Conservation (phyloP, 345 rosid species). For the Dovyalis caffra region DNA sequence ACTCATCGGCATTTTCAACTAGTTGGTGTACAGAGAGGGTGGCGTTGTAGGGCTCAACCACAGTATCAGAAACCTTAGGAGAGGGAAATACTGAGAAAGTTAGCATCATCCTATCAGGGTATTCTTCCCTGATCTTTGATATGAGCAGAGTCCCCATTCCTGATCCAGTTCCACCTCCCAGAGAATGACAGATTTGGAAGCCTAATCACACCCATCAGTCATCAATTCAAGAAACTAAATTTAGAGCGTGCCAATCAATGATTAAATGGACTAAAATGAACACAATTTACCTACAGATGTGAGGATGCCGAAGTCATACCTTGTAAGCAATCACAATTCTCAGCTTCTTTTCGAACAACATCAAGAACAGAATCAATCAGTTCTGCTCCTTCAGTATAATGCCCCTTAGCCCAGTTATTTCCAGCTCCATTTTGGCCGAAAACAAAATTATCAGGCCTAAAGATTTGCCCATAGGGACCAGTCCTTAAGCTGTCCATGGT, state of each 20-base stretch:
- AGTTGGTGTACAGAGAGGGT: conserved; percentile 64
- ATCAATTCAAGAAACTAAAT: not conserved
- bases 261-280: not conserved
- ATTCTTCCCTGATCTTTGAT: conserved; percentile 62
- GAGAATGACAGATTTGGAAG: conserved; percentile 58
- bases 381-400: conserved; percentile 65
- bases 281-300: not conserved
- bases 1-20: conserved; percentile 63
- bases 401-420: conserved; percentile 67
- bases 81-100: conserved; percentile 64
- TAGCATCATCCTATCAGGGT: conserved; percentile 61
- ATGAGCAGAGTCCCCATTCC: conserved; percentile 64
- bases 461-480: conserved; percentile 51
- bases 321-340: conserved; percentile 66
- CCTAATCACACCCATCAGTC: conserved; percentile 25
- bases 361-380: conserved; percentile 60
- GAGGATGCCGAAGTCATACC: conserved; percentile 22
- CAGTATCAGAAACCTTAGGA: conserved; percentile 62
- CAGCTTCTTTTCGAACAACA: conserved; percentile 57
- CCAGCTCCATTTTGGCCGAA: conserved; percentile 66
- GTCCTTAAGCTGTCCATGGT: conserved; percentile 60
- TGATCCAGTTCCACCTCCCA: conserved; percentile 64
- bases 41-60: conserved; percentile 63
- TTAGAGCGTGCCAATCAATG: not conserved
- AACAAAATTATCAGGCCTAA: conserved; percentile 67